phyloP scores from a whole-genome alignment of 1,139 yeast species.

The Meyerozyma guilliermondii region DNA sequence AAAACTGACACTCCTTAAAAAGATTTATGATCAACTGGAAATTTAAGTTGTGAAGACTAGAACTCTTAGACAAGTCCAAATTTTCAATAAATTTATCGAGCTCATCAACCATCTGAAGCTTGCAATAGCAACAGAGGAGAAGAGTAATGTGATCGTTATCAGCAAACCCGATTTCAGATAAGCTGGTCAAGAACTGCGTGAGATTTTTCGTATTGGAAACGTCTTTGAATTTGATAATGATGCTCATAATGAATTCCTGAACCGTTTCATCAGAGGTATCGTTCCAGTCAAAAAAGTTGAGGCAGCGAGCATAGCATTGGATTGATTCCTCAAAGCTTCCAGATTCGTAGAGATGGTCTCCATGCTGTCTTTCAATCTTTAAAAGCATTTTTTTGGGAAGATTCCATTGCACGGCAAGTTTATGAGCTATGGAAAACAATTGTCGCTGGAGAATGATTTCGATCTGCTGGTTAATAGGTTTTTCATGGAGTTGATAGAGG shows the following conservation, averaged over 20 bases:
- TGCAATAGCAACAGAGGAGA: constrained; percentile 77
- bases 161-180: constrained; percentile 51
- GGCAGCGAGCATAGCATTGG: constrained; percentile 52
- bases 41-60: constrained; percentile 47
- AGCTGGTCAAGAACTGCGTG: constrained; percentile 55
- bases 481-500: constrained; percentile 64
- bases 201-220: constrained; percentile 69
- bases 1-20: constrained; percentile 74
- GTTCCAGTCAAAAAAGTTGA: constrained; percentile 16
- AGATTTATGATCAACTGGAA: constrained; percentile 65
- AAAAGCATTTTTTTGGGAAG: constrained; percentile 37
- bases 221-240: constrained; percentile 79
- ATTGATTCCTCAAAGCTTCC: constrained; percentile 68
- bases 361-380: constrained; percentile 61
- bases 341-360: constrained; percentile 63
- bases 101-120: constrained; percentile 58
- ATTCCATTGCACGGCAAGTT: constrained; percentile 50
- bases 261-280: constrained; percentile 16
- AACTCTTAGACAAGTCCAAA: constrained; percentile 18
- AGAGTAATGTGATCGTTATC: constrained; percentile 78
- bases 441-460: constrained; percentile 67
- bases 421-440: constrained; percentile 67
- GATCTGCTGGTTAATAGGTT: constrained; percentile 61
- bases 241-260: constrained; percentile 63
- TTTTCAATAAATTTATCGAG: constrained; percentile 55